phyloP scores from a whole-genome alignment of 2,329 filamentous ascomycete species.

The Xylaria sp. region DNA sequence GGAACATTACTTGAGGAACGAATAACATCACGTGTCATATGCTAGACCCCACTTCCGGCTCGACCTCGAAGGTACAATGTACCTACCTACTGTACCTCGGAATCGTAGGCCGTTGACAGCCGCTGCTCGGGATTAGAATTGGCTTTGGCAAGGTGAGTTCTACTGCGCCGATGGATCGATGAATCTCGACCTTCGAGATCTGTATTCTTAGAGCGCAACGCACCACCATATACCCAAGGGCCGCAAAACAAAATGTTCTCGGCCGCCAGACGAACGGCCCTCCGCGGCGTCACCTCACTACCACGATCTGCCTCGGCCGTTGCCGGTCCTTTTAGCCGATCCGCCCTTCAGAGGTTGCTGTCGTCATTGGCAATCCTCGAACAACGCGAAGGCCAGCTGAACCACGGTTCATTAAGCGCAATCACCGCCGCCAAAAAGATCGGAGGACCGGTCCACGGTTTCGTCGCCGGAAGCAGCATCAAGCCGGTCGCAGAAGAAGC shows the following conservation, averaged over 20 bases:
- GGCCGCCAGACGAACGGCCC: slow-evolving; percentile 44
- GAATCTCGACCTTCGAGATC: slow-evolving; percentile 15
- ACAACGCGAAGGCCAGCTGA: slow-evolving; percentile 89
- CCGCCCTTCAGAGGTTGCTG: slow-evolving; percentile 74
- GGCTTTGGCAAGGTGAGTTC: slow-evolving; percentile 8
- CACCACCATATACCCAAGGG: background rate
- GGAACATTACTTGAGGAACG: background rate
- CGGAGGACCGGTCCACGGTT: slow-evolving; percentile 85
- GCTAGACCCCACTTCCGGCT: background rate
- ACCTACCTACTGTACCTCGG: background rate
- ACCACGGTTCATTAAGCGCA: slow-evolving; percentile 82
- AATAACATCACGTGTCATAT: background rate
- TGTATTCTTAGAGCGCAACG: background rate
- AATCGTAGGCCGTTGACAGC: slow-evolving; percentile 39
- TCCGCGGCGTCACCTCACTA: slow-evolving; percentile 42
- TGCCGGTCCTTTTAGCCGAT: slow-evolving; percentile 55
- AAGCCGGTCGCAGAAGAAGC: slow-evolving; percentile 83
- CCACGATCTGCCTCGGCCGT: slow-evolving; percentile 46
- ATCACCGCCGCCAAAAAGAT: slow-evolving; percentile 88
- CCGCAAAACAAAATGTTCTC: slow-evolving; percentile 45
- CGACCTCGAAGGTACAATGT: background rate
- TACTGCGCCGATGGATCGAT: slow-evolving; percentile 9
- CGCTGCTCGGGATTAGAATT: slow-evolving; percentile 23
- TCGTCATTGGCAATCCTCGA: slow-evolving; percentile 93
- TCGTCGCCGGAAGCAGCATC: slow-evolving; percentile 84